phyloP scores from a whole-genome alignment of 139 green algal species.

The Raphidocelis subcapitata region DNA sequence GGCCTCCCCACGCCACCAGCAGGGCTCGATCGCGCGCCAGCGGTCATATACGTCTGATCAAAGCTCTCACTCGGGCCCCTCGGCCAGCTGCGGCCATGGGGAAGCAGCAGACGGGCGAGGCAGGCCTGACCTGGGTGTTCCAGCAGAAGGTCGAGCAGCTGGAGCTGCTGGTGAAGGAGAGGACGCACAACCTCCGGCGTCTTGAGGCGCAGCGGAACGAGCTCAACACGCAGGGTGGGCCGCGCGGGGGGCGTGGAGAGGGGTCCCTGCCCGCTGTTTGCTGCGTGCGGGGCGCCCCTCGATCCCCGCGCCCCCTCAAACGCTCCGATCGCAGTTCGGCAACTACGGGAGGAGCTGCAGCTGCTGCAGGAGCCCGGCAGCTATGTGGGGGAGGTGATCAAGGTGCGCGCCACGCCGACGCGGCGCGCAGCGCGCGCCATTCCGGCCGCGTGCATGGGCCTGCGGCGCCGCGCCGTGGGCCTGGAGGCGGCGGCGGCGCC shows the following conservation, averaged over 20 bases:
- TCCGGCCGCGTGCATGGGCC: no score
- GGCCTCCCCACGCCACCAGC: no score
- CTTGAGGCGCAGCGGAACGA: conserved; percentile 98
- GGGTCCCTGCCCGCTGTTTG: no score
- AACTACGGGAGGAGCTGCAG: conserved; percentile 96
- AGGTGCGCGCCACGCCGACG: conserved; percentile 50
- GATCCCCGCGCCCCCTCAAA: no score
- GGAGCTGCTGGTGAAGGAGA: conserved; percentile 89
- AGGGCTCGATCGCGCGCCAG: no score
- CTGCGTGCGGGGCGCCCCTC: no score
- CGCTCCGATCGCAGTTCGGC: conserved; percentile 81
- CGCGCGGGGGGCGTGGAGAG: not conserved
- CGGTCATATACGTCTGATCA: no score
- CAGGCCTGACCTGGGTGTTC: conserved; percentile 80
- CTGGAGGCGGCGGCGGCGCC: no score
- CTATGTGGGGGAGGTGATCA: conserved; percentile 99
- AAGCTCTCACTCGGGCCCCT: no score
- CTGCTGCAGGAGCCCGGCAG: conserved; percentile 98
- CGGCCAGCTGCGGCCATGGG: not conserved
- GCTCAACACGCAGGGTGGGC: conserved; percentile 92
- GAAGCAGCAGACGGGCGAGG: not conserved
- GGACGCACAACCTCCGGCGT: conserved; percentile 91
- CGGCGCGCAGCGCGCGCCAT: no score
- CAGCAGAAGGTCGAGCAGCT: conserved; percentile 92
- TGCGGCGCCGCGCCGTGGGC: no score